A percentile compares a stretch with the other conserved stretches of the same genome.
Conservation (phyloP, 2,329 filamentous ascomycete species). For the Microcyclospora pomicola region DNA sequence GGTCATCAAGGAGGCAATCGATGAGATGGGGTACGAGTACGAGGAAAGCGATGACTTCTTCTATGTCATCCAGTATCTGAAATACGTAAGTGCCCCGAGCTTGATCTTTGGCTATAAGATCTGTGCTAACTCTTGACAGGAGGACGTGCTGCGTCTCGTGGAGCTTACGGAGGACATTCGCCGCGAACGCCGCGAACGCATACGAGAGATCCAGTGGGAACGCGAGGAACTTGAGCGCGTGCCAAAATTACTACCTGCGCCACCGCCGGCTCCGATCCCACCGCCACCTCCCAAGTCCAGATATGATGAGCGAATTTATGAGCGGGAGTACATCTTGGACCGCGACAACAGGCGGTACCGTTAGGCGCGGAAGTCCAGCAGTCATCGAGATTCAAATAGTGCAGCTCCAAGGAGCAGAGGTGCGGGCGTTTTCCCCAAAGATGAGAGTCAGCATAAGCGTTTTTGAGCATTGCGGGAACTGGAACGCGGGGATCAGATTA, state of each 20-base stretch:
- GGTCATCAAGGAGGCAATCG: constrained; percentile 73
- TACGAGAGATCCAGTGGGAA: constrained; percentile 50
- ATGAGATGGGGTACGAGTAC: constrained; percentile 70
- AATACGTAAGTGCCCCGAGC: constrained; percentile 52
- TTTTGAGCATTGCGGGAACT: no score
- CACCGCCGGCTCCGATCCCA: constrained; percentile 30
- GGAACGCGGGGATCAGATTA: no score
- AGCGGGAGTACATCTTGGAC: constrained; percentile 56
- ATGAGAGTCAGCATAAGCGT: no score
- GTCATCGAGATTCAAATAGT: no score
- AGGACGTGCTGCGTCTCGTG: constrained; percentile 74
- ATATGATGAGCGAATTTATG: constrained; percentile 52
- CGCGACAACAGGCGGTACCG: constrained; percentile 14
- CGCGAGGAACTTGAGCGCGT: constrained; percentile 37
- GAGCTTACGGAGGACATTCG: constrained; percentile 73
- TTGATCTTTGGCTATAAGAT: not conserved
- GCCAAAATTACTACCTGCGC: constrained; percentile 22
- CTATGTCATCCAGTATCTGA: constrained; percentile 83
- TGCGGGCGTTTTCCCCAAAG: constrained; percentile 1
- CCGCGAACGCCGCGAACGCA: constrained; percentile 44
- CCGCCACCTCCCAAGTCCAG: constrained; percentile 22
- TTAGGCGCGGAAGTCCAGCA: not conserved
- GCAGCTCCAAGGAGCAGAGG: no score
- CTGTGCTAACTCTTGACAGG: constrained; percentile 37
- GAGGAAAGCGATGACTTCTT: constrained; percentile 84